Conservation (phyloP, 148 eudicot genomes). For the Silene conica region DNA sequence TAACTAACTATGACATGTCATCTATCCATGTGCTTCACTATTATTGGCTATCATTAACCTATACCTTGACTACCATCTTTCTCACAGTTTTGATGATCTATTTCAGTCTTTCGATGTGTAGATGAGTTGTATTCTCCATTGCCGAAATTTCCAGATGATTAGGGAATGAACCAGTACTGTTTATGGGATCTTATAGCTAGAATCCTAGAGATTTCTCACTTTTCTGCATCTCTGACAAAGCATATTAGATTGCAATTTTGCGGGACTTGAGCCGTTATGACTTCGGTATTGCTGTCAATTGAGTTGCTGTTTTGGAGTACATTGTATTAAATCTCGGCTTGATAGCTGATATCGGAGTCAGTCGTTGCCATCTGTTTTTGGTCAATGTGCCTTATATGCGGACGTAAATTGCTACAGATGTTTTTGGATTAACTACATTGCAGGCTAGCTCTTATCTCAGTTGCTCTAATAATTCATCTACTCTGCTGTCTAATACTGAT, state of each 20-base stretch:
- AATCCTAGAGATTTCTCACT: too few species aligned
- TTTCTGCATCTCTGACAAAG: neutral
- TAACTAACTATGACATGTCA: too few species aligned
- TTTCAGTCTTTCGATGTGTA: constrained; percentile 4
- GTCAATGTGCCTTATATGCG: neutral
- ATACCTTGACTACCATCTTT: too few species aligned
- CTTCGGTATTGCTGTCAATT: neutral
- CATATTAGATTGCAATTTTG: neutral
- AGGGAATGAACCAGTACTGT: neutral
- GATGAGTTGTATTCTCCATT: neutral
- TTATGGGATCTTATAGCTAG: too few species aligned
- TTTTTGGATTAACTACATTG: neutral
- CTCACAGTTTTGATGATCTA: neutral
- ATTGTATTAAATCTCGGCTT: neutral
- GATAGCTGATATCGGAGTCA: neutral
- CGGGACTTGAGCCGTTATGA: neutral
- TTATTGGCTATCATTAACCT: too few species aligned
- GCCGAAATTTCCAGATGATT: neutral
- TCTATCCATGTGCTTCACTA: too few species aligned
- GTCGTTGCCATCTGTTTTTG: neutral
- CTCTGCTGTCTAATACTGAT: neutral
- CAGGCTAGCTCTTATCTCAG: neutral
- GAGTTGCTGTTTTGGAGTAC: neutral
- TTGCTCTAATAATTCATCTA: neutral
- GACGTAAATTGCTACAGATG: neutral